Base-by-base conservation (phyloP, 345 rosid genomes). In the Viola odorata region DNA sequence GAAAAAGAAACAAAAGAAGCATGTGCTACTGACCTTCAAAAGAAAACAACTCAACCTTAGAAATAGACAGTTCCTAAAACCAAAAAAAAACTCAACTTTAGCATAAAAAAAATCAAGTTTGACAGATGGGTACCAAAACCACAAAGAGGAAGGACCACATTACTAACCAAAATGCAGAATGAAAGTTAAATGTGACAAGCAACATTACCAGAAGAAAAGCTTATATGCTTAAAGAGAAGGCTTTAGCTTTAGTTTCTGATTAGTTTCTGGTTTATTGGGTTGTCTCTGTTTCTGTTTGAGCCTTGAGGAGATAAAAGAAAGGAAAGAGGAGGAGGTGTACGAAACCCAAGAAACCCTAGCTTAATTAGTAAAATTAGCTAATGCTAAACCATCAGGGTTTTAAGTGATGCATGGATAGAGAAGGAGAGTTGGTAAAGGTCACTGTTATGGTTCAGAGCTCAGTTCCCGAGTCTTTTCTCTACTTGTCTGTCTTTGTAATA, bases 401-500 rank as follows among this genome's bases (percentile, higher is more conserved):
- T 3, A 13, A 36, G 57, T 36, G 11, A 32, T 37, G 57, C 41
- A 53, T 12, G 12, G 41, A 41, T 53, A 13, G 57, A 37, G 16
- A 8, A 6, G 10, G 36, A 9, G 63, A 7, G 9, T 1, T 23
- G 70, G 36, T 48, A 42, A 47, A 10, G 44, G 32, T 38, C 40
- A 1, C 50, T 11, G 7, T 1, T 42, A 3, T 42, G 45, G 32
- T 23, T 42, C 37, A 6, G 38, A 9, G 64, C 70, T 66, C 64
- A 58, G 38, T 42, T 61, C 57, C 57, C 72, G 14, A 68, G 72
- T 47, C 47, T 60, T 23, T 47, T 32, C 1, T 55, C 50, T 48
- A 37, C 23, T 2, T 1, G 40, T 45, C 15, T 47, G 48, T 52
- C 53, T 12, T 37, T 59, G 58, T 59, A 15, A 39, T 17, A 49